phyloP scores from a whole-genome alignment of 129 eudicot species.

The Tagetes erecta region DNA sequence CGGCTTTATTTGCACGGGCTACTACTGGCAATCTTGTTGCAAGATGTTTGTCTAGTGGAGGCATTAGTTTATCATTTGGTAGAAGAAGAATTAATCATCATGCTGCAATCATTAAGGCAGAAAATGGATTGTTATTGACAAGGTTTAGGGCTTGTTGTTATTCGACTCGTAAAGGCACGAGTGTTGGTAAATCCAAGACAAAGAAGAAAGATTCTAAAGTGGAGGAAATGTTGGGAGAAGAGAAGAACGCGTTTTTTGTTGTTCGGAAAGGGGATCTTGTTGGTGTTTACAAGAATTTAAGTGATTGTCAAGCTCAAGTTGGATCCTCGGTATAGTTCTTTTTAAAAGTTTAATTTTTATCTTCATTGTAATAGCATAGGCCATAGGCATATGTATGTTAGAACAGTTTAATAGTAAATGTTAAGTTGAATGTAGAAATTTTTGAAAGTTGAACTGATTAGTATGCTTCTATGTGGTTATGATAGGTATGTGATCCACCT shows the following conservation, averaged over 20 bases:
- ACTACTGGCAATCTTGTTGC: slow-evolving; percentile 42
- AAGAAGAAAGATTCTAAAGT: slow-evolving; percentile 34
- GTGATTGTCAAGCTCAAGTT: slow-evolving; percentile 95
- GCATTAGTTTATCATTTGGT: slow-evolving; percentile 28
- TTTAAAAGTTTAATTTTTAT: background rate
- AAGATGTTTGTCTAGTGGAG: slow-evolving; percentile 41
- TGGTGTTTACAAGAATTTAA: slow-evolving; percentile 87
- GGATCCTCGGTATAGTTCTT: slow-evolving; percentile 69
- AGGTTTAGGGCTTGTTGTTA: slow-evolving; percentile 50
- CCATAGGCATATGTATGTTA: background rate
- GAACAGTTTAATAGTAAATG: background rate
- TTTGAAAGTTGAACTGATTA: slow-evolving; percentile 8
- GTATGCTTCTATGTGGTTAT: slow-evolving; percentile 18
- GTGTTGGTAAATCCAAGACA: slow-evolving; percentile 38
- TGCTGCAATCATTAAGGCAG: slow-evolving; percentile 36
- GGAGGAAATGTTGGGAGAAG: slow-evolving; percentile 55
- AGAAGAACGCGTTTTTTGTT: slow-evolving; percentile 82
- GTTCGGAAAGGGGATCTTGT: slow-evolving; percentile 95
- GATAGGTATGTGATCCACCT: slow-evolving; percentile 91
- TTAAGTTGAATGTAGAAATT: slow-evolving; percentile 4
- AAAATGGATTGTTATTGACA: slow-evolving; percentile 39
- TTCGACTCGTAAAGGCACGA: slow-evolving; percentile 43
- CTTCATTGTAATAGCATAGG: background rate
- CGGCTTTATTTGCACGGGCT: slow-evolving; percentile 54
- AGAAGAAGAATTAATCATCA: slow-evolving; percentile 38